Conservation (phyloP, 768 basidiomycete species). For the Nidularia pulvinata region DNA sequence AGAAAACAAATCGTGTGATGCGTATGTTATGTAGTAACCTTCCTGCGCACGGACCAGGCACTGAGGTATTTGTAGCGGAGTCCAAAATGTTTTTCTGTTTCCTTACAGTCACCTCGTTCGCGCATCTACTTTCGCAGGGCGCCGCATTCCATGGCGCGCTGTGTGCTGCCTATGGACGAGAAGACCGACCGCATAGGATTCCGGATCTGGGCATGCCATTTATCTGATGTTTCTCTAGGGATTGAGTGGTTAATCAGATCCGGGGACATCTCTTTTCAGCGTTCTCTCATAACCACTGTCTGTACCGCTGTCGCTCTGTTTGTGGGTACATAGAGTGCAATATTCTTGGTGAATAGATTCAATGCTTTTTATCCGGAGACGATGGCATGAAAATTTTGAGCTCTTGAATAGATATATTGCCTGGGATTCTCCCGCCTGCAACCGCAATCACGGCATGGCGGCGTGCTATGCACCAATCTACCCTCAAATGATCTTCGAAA, state of each 20-base stretch:
- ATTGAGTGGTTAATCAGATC: slow-evolving; percentile 72
- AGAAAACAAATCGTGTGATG: slow-evolving; percentile 3
- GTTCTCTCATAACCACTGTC: neutral
- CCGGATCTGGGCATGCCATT: slow-evolving; percentile 77
- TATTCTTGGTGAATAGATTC: too few species aligned
- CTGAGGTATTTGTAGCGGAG: slow-evolving; percentile 15
- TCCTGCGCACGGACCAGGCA: slow-evolving; percentile 53
- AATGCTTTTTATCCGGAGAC: too few species aligned
- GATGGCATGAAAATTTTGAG: too few species aligned
- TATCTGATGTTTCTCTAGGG: slow-evolving; percentile 37
- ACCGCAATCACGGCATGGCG: too few species aligned
- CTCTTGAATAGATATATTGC: too few species aligned
- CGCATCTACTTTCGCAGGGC: neutral
- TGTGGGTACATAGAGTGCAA: too few species aligned
- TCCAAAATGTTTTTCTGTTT: slow-evolving; percentile 1
- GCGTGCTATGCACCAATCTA: too few species aligned
- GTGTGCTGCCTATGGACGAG: slow-evolving; percentile 24
- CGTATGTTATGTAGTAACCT: slow-evolving; percentile 7
- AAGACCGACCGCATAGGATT: slow-evolving; percentile 33
- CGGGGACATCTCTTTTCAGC: slow-evolving; percentile 38
- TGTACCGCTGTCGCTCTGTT: neutral
- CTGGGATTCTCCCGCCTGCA: too few species aligned
- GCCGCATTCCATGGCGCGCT: neutral
- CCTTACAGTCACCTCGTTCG: slow-evolving; percentile 12
- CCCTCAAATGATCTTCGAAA: too few species aligned